Conservation (phyloP, 2,329 filamentous ascomycete genomes). For the Pseudogymnoascus sp. region DNA sequence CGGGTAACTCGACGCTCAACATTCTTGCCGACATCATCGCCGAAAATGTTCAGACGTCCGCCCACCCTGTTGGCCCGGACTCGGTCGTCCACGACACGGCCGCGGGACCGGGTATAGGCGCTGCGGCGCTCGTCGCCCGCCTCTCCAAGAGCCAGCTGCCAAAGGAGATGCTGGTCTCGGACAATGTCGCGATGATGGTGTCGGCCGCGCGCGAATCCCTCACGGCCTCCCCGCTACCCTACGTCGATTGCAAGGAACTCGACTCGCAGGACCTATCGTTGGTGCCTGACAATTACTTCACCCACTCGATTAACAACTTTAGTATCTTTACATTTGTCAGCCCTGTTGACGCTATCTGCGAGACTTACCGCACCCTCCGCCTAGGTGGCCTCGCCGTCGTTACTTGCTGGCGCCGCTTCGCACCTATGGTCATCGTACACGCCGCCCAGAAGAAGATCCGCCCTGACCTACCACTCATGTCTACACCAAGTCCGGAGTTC, state of each 20-base stretch:
- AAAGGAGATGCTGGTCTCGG: conserved; percentile 23
- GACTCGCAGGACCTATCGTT: conserved; percentile 14
- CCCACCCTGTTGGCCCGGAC: conserved; percentile 7
- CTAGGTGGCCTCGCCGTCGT: conserved; percentile 24
- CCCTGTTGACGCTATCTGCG: conserved; percentile 20
- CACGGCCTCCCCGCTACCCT: conserved; percentile 20
- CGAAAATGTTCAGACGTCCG: conserved; percentile 24
- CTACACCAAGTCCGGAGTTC: conserved; percentile 18
- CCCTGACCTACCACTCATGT: conserved; percentile 23
- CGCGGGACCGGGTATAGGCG: conserved; percentile 23
- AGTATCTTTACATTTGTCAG: conserved; percentile 26
- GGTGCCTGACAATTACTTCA: conserved; percentile 16
- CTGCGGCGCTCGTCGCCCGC: conserved; percentile 22
- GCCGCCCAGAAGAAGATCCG: conserved; percentile 24
- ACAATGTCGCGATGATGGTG: conserved; percentile 25
- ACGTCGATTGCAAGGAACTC: conserved; percentile 18
- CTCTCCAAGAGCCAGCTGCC: conserved; percentile 23
- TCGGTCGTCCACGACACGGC: conserved; percentile 28
- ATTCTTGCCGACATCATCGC: conserved; percentile 23
- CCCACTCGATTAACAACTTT: conserved; percentile 27
- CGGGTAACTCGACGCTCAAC: conserved; percentile 25
- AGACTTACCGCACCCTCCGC: conserved; percentile 26
- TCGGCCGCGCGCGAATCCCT: conserved; percentile 23
- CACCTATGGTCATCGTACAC: conserved; percentile 20
- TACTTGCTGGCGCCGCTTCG: conserved; percentile 22